Percentiles rank a stretch among this genome's conserved stretches.
Evolutionary conservation across 768 basidiomycete genomes (phyloP).

Genomic region (Tulasnella sp.): DNA sequence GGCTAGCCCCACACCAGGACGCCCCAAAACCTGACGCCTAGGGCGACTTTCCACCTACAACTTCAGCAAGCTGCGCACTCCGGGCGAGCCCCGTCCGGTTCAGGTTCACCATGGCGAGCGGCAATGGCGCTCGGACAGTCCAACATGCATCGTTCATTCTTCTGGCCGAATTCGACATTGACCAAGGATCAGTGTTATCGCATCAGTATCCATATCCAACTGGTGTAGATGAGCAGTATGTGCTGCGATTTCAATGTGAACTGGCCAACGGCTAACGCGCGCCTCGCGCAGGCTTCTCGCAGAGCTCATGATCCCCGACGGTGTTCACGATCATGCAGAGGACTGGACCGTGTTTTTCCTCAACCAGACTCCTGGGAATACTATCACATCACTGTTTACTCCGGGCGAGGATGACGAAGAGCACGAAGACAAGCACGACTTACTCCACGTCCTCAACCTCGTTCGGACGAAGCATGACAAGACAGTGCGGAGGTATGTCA

Average conservation of each 20-base stretch:
- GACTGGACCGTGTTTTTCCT: conserved; percentile 99
- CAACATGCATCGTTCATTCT: conserved; percentile 71
- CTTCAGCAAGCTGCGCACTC: neutral
- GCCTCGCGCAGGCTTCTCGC: conserved; percentile 68
- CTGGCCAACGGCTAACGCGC: conserved; percentile 26
- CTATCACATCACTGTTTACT: conserved; percentile 75
- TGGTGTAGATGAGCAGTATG: conserved; percentile 90
- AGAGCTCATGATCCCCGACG: conserved; percentile 97
- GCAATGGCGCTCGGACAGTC: conserved; percentile 28
- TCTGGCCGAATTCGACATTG: conserved; percentile 98
- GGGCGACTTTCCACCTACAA: neutral
- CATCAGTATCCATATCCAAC: conserved; percentile 95
- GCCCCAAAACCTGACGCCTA: neutral
- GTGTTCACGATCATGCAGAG: conserved; percentile 88
- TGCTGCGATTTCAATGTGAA: conserved; percentile 23
- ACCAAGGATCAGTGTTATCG: conserved; percentile 85
- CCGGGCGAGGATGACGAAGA: conserved; percentile 36
- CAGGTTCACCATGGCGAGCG: neutral
- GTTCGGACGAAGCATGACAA: conserved; percentile 91
- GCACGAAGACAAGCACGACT: conserved; percentile 41
- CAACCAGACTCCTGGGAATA: conserved; percentile 87
- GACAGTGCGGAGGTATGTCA: conserved; percentile 62
- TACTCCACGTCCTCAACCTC: conserved; percentile 84
- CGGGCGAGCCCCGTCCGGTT: neutral
- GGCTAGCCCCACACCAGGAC: neutral